phyloP scores from a whole-genome alignment of 2,329 filamentous ascomycete genomes.

The Penicillium sp. region DNA sequence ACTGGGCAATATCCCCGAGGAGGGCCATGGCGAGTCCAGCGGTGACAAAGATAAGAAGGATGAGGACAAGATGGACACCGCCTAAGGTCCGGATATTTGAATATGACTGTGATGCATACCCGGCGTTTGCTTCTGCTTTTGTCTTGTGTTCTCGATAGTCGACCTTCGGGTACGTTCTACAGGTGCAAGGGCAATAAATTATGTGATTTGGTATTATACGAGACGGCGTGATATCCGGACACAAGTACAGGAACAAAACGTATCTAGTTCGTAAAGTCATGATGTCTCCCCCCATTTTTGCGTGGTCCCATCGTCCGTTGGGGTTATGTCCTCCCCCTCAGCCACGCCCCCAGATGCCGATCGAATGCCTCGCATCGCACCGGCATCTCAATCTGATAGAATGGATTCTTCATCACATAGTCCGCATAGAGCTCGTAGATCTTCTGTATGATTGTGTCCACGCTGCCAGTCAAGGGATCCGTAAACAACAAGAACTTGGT shows the following conservation, averaged over 20 bases:
- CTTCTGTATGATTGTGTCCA: conserved; percentile 70
- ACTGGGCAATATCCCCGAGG: conserved; percentile 74
- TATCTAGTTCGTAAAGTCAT: conserved; percentile 20
- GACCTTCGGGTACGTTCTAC: conserved; percentile 12
- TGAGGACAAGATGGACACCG: conserved; percentile 83
- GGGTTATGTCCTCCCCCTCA: conserved; percentile 52
- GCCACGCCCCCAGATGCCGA: conserved; percentile 68
- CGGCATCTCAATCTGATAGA: conserved; percentile 97
- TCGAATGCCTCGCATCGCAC: conserved; percentile 93
- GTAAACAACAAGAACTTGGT: conserved; percentile 95
- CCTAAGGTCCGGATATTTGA: conserved; percentile 42
- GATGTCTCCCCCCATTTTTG: conserved; percentile 9
- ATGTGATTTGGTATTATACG: conserved; percentile 20
- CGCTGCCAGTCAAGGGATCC: conserved; percentile 73
- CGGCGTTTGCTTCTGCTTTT: conserved; percentile 25
- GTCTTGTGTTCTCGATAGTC: conserved; percentile 18
- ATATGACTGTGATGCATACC: conserved; percentile 33
- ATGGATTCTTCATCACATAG: conserved; percentile 99
- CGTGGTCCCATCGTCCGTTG: not conserved
- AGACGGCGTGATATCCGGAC: conserved; percentile 4
- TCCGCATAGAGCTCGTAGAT: conserved; percentile 94
- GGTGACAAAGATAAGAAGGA: conserved; percentile 48
- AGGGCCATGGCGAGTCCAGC: conserved; percentile 59
- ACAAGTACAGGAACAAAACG: conserved; percentile 13
- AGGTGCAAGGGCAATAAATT: conserved; percentile 15